A percentile compares a stretch with the other conserved stretches of the same genome.
Conservation (phyloP, 2,329 filamentous ascomycete genomes). For the Gnomoniopsis smithogilvyi region DNA sequence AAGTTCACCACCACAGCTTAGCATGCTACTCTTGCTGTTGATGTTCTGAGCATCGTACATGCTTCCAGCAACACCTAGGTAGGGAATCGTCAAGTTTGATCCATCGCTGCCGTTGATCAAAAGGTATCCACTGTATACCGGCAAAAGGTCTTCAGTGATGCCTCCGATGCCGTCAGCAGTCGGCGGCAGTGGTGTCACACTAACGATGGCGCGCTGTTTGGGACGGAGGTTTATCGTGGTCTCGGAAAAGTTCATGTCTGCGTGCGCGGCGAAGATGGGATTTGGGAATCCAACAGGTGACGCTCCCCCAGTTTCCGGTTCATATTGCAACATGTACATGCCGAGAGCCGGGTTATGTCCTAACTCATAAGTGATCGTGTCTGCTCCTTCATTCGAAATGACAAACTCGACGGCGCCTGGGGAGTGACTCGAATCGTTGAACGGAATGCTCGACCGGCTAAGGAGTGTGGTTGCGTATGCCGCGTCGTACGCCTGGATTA, state of each 20-base stretch:
- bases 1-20: constrained; percentile 12
- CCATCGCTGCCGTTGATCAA: constrained; percentile 35
- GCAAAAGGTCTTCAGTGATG: constrained; percentile 29
- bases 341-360: constrained; percentile 33
- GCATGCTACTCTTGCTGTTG: constrained; percentile 13
- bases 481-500: constrained; percentile 39
- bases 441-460: constrained; percentile 33
- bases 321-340: constrained; percentile 29
- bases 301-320: not conserved
- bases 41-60: constrained; percentile 22
- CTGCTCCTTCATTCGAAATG: constrained; percentile 35
- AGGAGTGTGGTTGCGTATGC: constrained; percentile 35
- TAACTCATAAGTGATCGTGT: constrained; percentile 35
- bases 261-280: constrained; percentile 11
- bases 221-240: constrained; percentile 27
- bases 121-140: constrained; percentile 42
- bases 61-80: constrained; percentile 33
- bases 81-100: constrained; percentile 35
- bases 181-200: constrained; percentile 23
- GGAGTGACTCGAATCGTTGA: constrained; percentile 43
- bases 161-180: not conserved
- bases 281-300: constrained; percentile 4
- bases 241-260: constrained; percentile 19
- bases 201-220: constrained; percentile 24
- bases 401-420: constrained; percentile 28